These are phyloP conservation scores for Vigna reflexopilosa DNA, from an alignment of 306 rosid species.

Conservation along the genomic window DNA sequence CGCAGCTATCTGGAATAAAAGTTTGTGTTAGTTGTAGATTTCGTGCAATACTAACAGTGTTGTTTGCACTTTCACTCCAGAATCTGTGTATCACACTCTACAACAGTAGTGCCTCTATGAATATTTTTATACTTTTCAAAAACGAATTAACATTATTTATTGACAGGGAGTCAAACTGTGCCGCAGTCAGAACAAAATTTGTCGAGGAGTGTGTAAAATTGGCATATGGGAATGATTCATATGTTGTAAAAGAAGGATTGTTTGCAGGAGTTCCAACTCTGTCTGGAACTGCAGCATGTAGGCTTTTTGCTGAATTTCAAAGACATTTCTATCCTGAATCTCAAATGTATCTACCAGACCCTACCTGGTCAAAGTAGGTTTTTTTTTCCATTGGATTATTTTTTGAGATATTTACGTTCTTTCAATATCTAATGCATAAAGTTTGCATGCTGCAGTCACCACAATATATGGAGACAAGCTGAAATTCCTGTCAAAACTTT, in stretches of 20 bases:
- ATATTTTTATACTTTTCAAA: not conserved
- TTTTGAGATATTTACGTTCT: not conserved
- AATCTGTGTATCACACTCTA: not conserved
- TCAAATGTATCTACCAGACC: conserved; percentile 79
- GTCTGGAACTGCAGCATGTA: conserved; percentile 94
- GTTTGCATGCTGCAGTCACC: conserved; percentile 64
- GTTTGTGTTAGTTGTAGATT: too few relatives aligned
- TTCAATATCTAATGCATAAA: conserved; percentile 33
- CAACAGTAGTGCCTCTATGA: not conserved
- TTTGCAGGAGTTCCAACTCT: conserved; percentile 82
- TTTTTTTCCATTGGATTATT: conserved; percentile 11
- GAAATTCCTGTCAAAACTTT: conserved; percentile 72
- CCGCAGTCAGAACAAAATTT: conserved; percentile 38
- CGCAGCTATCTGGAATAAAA: too few relatives aligned
- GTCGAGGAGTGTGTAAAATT: conserved; percentile 71
- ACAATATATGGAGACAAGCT: conserved; percentile 87
- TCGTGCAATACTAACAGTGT: too few relatives aligned
- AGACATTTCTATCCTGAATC: conserved; percentile 75
- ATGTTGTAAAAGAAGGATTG: conserved; percentile 64
- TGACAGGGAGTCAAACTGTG: conserved; percentile 45
- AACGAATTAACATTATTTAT: not conserved
- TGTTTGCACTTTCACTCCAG: not conserved
- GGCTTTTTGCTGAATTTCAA: conserved; percentile 83
- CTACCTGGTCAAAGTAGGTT: conserved; percentile 86
- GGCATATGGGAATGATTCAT: conserved; percentile 84